These are phyloP conservation scores for Ceratocystis papillata DNA, from an alignment of 2,329 filamentous ascomycete species.

Conservation along the genomic window DNA sequence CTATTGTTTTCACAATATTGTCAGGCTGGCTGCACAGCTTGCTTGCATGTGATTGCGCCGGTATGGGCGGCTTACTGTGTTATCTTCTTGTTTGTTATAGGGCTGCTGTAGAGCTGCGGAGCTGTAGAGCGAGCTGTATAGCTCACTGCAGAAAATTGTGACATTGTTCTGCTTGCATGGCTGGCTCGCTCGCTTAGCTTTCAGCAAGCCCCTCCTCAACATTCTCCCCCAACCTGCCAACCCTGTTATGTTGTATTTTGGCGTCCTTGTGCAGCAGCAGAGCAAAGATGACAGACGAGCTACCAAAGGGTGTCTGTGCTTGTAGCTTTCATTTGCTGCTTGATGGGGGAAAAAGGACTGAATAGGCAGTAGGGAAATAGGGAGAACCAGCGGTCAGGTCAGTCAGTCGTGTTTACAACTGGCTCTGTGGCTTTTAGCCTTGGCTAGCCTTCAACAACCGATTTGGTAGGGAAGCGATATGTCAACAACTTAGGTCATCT, in stretches of 20 bases:
- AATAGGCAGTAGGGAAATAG: too few relatives aligned
- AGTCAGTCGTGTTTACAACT: too few relatives aligned
- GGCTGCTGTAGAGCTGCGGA: background rate
- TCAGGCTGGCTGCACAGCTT: background rate
- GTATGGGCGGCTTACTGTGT: background rate
- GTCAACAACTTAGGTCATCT: background rate
- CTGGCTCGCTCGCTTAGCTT: background rate
- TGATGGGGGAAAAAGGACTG: too few relatives aligned
- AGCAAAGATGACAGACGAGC: background rate
- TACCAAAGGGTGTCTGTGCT: background rate
- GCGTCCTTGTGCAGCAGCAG: background rate
- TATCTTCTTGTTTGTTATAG: background rate
- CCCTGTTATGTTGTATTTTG: background rate
- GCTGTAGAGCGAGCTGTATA: background rate
- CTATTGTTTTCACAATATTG: background rate
- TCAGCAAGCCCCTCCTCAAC: background rate
- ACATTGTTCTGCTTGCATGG: background rate
- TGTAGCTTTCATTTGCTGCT: background rate
- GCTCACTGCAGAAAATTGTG: background rate
- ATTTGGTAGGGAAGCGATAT: background rate
- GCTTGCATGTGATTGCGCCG: background rate
- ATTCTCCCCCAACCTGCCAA: constrained; percentile 4
- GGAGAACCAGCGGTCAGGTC: too few relatives aligned
- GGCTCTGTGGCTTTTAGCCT: background rate
- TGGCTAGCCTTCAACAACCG: background rate